Evolutionary conservation across 2,329 filamentous ascomycete genomes (phyloP).

Genomic region (Madurella mycetomatis): DNA sequence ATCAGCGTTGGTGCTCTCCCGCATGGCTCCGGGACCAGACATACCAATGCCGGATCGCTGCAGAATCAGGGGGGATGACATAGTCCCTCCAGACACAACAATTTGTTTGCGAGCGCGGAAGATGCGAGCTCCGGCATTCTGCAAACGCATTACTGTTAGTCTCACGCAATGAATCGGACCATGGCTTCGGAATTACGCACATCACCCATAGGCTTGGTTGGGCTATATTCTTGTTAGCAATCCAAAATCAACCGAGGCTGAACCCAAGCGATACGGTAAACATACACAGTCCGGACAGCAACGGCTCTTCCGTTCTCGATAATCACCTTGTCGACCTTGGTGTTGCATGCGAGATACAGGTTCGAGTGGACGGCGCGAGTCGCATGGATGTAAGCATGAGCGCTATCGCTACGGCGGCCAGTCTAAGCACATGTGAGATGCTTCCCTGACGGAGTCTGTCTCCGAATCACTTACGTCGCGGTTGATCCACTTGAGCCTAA

Average conservation of each 20-base stretch:
- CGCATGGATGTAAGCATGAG: constrained; percentile 73
- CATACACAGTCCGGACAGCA: constrained; percentile 60
- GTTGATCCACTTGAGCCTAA: constrained; percentile 75
- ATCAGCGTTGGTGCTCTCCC: constrained; percentile 2
- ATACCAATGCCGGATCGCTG: constrained; percentile 66
- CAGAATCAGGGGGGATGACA: constrained; percentile 70
- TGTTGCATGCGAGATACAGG: constrained; percentile 68
- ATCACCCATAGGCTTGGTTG: constrained; percentile 31
- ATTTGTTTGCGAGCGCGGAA: constrained; percentile 70
- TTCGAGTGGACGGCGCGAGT: constrained; percentile 67
- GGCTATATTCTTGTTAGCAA: constrained; percentile 28
- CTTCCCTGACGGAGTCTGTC: not conserved
- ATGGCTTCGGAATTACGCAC: not conserved
- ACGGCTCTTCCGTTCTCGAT: constrained; percentile 69
- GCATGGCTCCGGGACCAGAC: not conserved
- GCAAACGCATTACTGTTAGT: not conserved
- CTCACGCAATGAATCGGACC: not conserved
- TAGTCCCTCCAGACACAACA: constrained; percentile 66
- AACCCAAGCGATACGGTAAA: not conserved
- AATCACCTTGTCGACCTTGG: constrained; percentile 72
- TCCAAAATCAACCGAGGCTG: no score
- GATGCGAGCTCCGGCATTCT: constrained; percentile 39
- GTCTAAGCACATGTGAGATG: constrained; percentile 37
- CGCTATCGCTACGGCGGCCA: constrained; percentile 70
- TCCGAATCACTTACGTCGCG: constrained; percentile 43